These are phyloP conservation scores for Tulasnella calospora DNA, from an alignment of 768 basidiomycete species.

Conservation along the genomic window DNA sequence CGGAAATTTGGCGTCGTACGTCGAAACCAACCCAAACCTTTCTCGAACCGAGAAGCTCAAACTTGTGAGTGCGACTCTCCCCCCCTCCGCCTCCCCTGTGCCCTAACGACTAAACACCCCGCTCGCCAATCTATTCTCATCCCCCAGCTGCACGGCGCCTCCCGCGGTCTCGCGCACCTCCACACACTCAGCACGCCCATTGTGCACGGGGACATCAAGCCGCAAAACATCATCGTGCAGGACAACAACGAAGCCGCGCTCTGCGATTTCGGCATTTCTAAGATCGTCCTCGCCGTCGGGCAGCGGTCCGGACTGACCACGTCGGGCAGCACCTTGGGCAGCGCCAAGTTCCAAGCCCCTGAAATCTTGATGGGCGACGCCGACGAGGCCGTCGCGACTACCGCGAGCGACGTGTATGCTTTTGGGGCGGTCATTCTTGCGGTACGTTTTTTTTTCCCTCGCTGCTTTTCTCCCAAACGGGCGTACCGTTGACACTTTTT, in stretches of 20 bases:
- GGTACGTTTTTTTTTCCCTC: neutral
- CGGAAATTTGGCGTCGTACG: neutral
- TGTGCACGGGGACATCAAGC: slow-evolving; percentile 7
- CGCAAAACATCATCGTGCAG: neutral
- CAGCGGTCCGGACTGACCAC: neutral
- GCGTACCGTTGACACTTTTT: too few species aligned
- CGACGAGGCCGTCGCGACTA: neutral
- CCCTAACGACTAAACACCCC: too few species aligned
- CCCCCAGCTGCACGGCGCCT: neutral
- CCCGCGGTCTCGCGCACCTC: neutral
- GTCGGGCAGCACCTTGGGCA: neutral
- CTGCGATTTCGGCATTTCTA: neutral
- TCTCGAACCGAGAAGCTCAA: neutral
- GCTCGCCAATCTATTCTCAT: too few species aligned
- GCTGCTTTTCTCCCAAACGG: too few species aligned
- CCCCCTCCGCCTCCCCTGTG: too few species aligned
- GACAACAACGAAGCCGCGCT: neutral
- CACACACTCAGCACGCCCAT: neutral
- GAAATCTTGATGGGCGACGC: neutral
- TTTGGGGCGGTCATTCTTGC: neutral
- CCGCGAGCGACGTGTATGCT: slow-evolving; percentile 1
- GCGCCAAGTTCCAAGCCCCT: neutral
- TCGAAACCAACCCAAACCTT: neutral
- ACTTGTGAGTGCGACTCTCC: neutral
- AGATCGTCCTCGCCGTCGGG: neutral